Percentiles rank a stretch among this genome's conserved stretches.
These are phyloP conservation scores for Trichoderma semiorbis DNA, from an alignment of 2,329 filamentous ascomycete species.

Conservation along the genomic window DNA sequence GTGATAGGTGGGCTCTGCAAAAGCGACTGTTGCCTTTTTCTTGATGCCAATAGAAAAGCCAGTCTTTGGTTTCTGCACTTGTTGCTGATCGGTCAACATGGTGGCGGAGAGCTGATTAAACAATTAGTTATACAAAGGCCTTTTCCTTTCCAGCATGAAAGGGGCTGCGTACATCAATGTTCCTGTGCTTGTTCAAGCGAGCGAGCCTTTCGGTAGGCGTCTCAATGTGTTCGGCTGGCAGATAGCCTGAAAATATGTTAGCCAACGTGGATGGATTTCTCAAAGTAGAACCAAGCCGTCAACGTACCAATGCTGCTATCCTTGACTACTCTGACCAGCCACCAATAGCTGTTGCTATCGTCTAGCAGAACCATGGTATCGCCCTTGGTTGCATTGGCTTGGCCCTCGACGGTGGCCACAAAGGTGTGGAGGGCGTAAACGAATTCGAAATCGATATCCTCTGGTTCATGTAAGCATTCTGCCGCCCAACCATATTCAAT, in stretches of 20 bases:
- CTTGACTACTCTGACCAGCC: slow-evolving; percentile 94
- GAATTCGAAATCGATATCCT: slow-evolving; percentile 99
- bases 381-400: slow-evolving; percentile 96
- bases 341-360: slow-evolving; percentile 99
- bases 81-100: slow-evolving; percentile 56
- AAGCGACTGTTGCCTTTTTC: slow-evolving; percentile 75
- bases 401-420: slow-evolving; percentile 94
- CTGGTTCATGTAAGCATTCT: slow-evolving; percentile 86
- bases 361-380: slow-evolving; percentile 98
- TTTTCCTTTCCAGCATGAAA: slow-evolving; percentile 14
- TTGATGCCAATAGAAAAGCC: slow-evolving; percentile 74
- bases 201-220: slow-evolving; percentile 93
- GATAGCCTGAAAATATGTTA: slow-evolving; percentile 62
- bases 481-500: slow-evolving; percentile 70
- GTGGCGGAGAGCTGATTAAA: slow-evolving; percentile 52
- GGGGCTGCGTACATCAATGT: slow-evolving; percentile 74
- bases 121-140: not conserved
- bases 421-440: slow-evolving; percentile 98
- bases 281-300: not conserved
- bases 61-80: slow-evolving; percentile 66
- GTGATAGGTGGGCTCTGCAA: slow-evolving; percentile 79
- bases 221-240: slow-evolving; percentile 97
- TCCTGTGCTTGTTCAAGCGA: slow-evolving; percentile 93
- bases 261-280: not conserved
- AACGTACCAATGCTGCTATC: slow-evolving; percentile 82